Evolutionary conservation across 148 eudicot species (phyloP), one percentile per base, ranked within the genome.

Genomic region (Rhododendron molle): DNA sequence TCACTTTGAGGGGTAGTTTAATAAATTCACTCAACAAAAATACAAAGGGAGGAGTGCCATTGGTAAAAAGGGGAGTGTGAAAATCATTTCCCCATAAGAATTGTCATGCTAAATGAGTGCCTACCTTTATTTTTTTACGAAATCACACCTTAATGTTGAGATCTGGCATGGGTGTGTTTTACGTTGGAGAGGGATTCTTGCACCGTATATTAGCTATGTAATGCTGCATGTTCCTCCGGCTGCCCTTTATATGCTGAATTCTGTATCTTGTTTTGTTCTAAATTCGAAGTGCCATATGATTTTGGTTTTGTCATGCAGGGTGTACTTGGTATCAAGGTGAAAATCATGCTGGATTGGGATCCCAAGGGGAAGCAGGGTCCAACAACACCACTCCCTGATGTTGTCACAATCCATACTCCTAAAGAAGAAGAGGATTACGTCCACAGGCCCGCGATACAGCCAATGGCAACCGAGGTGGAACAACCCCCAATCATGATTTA

Each of bases 311-410:
- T 54, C 16, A 4, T 46, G 16, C 87, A 93, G 95, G 97, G 97
- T 65, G 97, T 94, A 3, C 95, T 93, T 21, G 95, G 97, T 32
- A 93, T 94, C 85, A 94, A 93, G 87, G 97, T 94, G 0, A 94
- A 94, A 91, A 94, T 94, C 76, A 92, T 94, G 97, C 93, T 94
- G 14, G 95, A 88, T 85, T 92, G 95, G 94, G 95, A 94, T 87
- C 95, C 97, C 2, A 93, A 90, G 69, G 97, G 97, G 30, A 91
- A 93, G 88, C 87, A 83, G 38, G 97, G 97, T 20, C 97, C 97
- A 1, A 87, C 69, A 26, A 94, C 94, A 20, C 97, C 95, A 30
- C 93, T 94, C 11, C 97, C 97, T 0, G 97, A 94, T 90, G 86
- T 93, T 23, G 97, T 94, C 36, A 92, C 89, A 0, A 94, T 94